Percentiles rank a stretch among this genome's conserved stretches.
These are phyloP conservation scores for Aspergillus latus DNA, from an alignment of 2,329 filamentous ascomycete species.

Conservation along the genomic window DNA sequence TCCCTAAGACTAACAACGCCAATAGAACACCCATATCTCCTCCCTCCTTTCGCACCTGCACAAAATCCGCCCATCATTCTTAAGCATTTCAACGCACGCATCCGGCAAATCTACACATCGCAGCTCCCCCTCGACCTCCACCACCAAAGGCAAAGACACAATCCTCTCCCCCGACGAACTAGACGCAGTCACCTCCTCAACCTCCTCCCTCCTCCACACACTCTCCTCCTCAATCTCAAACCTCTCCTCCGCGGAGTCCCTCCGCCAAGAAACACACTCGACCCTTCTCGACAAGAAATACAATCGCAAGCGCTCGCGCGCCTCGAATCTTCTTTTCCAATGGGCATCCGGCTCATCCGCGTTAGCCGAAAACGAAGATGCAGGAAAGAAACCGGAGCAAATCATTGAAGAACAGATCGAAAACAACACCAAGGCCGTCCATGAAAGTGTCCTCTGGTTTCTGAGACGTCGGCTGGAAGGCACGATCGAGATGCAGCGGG, in stretches of 20 bases:
- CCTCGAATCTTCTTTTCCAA: slow-evolving; percentile 60
- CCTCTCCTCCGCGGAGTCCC: slow-evolving; percentile 76
- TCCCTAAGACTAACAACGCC: neutral
- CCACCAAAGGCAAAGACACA: slow-evolving; percentile 45
- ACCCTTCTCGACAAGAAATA: slow-evolving; percentile 73
- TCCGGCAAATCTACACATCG: slow-evolving; percentile 38
- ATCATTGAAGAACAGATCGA: slow-evolving; percentile 68
- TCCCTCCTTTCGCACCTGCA: slow-evolving; percentile 78
- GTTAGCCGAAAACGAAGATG: slow-evolving; percentile 44
- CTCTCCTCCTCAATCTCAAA: slow-evolving; percentile 78
- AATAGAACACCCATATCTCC: slow-evolving; percentile 78
- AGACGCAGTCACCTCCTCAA: slow-evolving; percentile 82
- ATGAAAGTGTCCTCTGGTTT: slow-evolving; percentile 83
- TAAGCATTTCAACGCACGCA: slow-evolving; percentile 64
- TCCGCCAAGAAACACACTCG: slow-evolving; percentile 73
- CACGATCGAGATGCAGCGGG: slow-evolving; percentile 74
- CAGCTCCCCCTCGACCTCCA: slow-evolving; percentile 22
- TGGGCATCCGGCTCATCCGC: slow-evolving; percentile 55
- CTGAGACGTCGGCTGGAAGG: slow-evolving; percentile 72
- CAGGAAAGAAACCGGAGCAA: slow-evolving; percentile 64
- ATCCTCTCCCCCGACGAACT: slow-evolving; percentile 80
- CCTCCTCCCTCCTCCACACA: slow-evolving; percentile 80
- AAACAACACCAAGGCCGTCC: slow-evolving; percentile 65
- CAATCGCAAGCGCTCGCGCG: slow-evolving; percentile 45
- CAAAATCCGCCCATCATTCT: slow-evolving; percentile 83